Conservation (phyloP, 2,329 filamentous ascomycete species). For the Kalaharituber pfeilii region DNA sequence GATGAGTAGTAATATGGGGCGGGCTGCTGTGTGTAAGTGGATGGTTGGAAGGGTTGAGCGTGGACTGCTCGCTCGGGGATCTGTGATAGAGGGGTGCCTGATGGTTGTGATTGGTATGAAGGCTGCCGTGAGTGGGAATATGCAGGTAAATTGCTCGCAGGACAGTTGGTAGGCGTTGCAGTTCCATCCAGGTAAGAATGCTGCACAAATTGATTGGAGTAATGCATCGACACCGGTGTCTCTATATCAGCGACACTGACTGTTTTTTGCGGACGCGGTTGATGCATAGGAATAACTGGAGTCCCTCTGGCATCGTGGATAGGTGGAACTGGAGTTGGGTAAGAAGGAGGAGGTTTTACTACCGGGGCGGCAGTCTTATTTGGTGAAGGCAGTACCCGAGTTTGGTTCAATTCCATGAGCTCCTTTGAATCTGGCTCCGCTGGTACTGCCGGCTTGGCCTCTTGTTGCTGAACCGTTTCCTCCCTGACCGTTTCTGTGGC, state of each 20-base stretch:
- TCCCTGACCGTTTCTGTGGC: slow-evolving; percentile 1
- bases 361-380: slow-evolving; percentile 11
- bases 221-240: slow-evolving; percentile 44
- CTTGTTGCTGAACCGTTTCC: slow-evolving; percentile 37
- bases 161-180: not conserved
- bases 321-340: slow-evolving; percentile 34
- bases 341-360: slow-evolving; percentile 15
- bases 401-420: not conserved
- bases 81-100: slow-evolving; percentile 7
- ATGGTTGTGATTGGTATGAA: slow-evolving; percentile 17
- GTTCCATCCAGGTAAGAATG: not conserved
- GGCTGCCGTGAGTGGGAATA: slow-evolving; percentile 16
- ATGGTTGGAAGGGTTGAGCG: slow-evolving; percentile 16
- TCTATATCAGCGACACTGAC: slow-evolving; percentile 90
- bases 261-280: slow-evolving; percentile 84
- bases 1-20: slow-evolving; percentile 12
- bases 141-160: slow-evolving; percentile 6
- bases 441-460: slow-evolving; percentile 1
- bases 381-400: not conserved
- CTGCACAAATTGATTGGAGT: slow-evolving; percentile 32
- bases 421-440: not conserved
- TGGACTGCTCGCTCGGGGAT: slow-evolving; percentile 17
- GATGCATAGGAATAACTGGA: slow-evolving; percentile 58
- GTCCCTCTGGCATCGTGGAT: slow-evolving; percentile 43
- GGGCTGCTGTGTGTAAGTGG: slow-evolving; percentile 12